Evolutionary conservation across 2,329 filamentous ascomycete genomes (phyloP), one percentile per base, ranked within the genome.

Genomic region (Talaromyces verruculosus): DNA sequence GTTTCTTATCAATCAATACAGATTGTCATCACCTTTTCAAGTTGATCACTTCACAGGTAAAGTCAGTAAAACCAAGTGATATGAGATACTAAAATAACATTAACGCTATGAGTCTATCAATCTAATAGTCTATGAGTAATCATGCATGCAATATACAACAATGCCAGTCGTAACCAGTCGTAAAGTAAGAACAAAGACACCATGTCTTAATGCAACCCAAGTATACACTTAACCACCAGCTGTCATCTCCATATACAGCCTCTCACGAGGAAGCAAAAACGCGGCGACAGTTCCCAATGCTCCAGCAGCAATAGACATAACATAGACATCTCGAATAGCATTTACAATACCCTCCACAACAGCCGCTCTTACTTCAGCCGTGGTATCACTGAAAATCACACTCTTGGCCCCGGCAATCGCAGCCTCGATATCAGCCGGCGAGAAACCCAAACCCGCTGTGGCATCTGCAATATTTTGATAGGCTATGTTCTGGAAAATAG

Each of bases 391-490:
- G 19, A 65, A 49, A 17, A 65, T 45, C 6, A 57, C 30, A 28
- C 53, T 59, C 33, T 65, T 37, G 8, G 53, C 55, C 19, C 63
- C 63, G 33, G 63, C 53, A 41, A 65, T 37, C 10, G 63, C 63
- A 25, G 53, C 41, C 10, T 60, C 53, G 33, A 65, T 65, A 13
- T 65, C 63, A 6, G 41, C 39, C 5, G 63, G 13, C n/a, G 53
- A 30, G 30, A 59, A 65, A 0, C 63, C 63, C 55, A 35, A 28
- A 5, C 63, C 63, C 1, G 41, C 33, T 22, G 43, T 47, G 8
- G 55, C 63, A 13, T 28, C 15, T 5, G 39, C 30, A n/a, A 65
- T 59, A 22, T 60, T 51, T 10, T 65, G 15, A 28, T 49, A 65
- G 0, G 37, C 63, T 1, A 65, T 17, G 25, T 65, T 65, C 28